Percentiles rank a stretch among this genome's conserved stretches.
These are phyloP conservation scores for Glycine soja DNA, from an alignment of 306 rosid genomes.

Conservation along the genomic window DNA sequence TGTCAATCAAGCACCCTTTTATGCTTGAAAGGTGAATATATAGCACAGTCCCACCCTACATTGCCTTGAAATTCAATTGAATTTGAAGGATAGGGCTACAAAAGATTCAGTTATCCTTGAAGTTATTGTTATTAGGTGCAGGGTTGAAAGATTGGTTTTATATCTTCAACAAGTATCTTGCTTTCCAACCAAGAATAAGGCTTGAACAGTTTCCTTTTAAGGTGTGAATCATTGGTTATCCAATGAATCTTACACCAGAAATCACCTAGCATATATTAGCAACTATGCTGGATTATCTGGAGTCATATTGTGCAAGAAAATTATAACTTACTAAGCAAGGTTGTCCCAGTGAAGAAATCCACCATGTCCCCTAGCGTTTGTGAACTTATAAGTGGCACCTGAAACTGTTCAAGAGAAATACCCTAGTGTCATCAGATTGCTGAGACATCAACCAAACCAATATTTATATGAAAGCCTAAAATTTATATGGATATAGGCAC, in stretches of 20 bases:
- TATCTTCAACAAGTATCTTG: background rate
- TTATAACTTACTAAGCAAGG: slow-evolving; percentile 63
- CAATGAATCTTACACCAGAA: background rate
- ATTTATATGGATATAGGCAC: background rate
- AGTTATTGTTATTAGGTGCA: slow-evolving; percentile 17
- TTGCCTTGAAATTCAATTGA: slow-evolving; percentile 3
- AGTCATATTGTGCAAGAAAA: slow-evolving; percentile 26
- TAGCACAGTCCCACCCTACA: background rate
- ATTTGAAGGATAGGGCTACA: background rate
- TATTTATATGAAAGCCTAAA: slow-evolving; percentile 12
- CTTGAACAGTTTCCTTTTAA: background rate
- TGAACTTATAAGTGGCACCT: slow-evolving; percentile 77
- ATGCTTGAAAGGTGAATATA: background rate
- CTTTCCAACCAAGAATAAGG: slow-evolving; percentile 37
- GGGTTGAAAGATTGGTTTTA: background rate
- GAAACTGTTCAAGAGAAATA: slow-evolving; percentile 57
- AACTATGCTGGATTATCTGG: background rate
- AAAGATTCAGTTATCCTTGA: background rate
- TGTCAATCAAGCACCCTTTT: slow-evolving; percentile 2
- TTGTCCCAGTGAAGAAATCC: slow-evolving; percentile 92
- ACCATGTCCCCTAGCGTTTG: slow-evolving; percentile 86
- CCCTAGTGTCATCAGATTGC: background rate
- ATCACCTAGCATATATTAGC: background rate
- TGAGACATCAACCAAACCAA: slow-evolving; percentile 12
- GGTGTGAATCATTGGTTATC: background rate